Evolutionary conservation across 176 grass and related monocot species (phyloP), one percentile per base, ranked within the genome.

Genomic region (Pontederia paniculata): DNA sequence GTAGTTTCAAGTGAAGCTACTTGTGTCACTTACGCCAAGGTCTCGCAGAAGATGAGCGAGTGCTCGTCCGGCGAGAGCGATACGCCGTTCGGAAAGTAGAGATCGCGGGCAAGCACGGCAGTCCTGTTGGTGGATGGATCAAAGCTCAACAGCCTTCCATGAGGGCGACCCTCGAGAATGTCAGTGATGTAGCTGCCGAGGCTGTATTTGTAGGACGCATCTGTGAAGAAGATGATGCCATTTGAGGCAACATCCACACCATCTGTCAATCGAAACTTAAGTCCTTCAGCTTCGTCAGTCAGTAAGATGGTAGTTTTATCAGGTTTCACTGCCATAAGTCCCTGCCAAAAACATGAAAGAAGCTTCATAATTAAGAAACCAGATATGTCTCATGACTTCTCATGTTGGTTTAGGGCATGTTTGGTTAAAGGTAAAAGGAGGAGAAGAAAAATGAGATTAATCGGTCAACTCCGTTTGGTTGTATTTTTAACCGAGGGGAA

Each of bases 51-150:
- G 74, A 94, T 68, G 8, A 94, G 55, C 2, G 77, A 94, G 53
- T 28, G 48, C 60, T 94, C 80, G 76, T 94, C 80, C 13, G 88
- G 88, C 60, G 83, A 42, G 2, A 84, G 9, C 15, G 84, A 70
- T 42, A 94, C 77, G n/a, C 83, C 83, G 57, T 94, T 94, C 52
- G 80, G 71, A 42, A 88, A 88, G 58, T 84, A 88, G 66, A 94
- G 80, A 62, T 74, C 83, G 22, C 70, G 74, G 0, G 19, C 80
- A 19, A 88, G 84, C 64, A 84, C 88, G 12, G 45, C n/a, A 16
- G 84, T 94, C 8, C 17, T 62, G 11, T 79, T 23, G 6, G 70
- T 81, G 45, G 77, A 70, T 2, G 83, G 80, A 28, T 94, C 74
- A 42, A 79, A 94, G 45, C 77, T 84, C 68, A 94, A 21, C 16